Base-by-base conservation (phyloP, 2,329 filamentous ascomycete species). In the Zasmidium angulare region DNA sequence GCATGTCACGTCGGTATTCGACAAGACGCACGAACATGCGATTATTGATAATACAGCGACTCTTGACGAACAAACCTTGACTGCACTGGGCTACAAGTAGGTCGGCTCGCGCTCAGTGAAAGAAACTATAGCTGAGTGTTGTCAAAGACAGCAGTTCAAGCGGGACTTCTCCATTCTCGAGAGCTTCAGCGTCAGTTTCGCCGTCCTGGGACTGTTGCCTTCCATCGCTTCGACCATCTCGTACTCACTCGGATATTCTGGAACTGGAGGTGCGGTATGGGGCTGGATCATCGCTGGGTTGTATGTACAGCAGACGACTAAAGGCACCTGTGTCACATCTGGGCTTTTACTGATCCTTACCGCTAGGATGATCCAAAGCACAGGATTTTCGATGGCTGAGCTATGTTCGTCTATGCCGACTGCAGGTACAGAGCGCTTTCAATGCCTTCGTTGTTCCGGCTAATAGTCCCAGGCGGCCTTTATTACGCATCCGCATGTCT, bases 401-500 rank as follows among this genome's bases (percentile, higher is more conserved):
- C 26, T 29, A 4, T 74, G 72, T 48, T 71, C 68, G 23, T 65
- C 66, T 24, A 73, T 75, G 72, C 71, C 70, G 9, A 74, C 71
- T 21, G 59, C 56, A 1, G 59, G 56, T 22, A n/a, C n/a, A n/a
- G n/a, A n/a, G n/a, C n/a, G n/a, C n/a, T n/a, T n/a, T n/a, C n/a
- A n/a, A n/a, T n/a, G n/a, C n/a, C 12, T 19, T 3, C 36, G n/a
- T 43, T 14, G 14, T 36, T 14, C 29, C 7, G 14, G 29, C 29
- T 36, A 36, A 70, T 67, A 1, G 86, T 85, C 1, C n/a, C 14
- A 43, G 62, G 62, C 12, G 73, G 72, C 10, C 66, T 75, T 2
- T 75, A 75, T 59, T 75, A 68, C 47, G 65, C 66, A 2, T 50
- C 60, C 22, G 72, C 71, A 11, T 72, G 74, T 7, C 63, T 76